A percentile compares a stretch with the other conserved stretches of the same genome.
Evolutionary conservation across 2,329 filamentous ascomycete genomes (phyloP).

Genomic region (Colletotrichum paranaense): DNA sequence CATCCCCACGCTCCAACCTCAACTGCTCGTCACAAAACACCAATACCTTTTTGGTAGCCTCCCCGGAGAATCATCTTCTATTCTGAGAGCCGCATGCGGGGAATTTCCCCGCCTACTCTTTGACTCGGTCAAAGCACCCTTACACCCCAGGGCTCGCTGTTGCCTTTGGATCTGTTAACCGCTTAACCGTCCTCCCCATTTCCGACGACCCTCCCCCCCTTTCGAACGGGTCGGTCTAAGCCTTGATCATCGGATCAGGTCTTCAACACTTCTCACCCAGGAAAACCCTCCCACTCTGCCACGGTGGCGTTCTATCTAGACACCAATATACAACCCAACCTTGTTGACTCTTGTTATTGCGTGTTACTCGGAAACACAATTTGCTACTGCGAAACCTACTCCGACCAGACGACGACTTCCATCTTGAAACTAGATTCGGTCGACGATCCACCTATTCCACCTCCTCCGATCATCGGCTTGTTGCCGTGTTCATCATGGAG

Average conservation of each 20-base stretch:
- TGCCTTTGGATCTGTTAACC: slow-evolving; percentile 10
- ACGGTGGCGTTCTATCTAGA: slow-evolving; percentile 37
- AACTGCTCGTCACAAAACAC: slow-evolving; percentile 15
- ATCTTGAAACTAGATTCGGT: slow-evolving; percentile 28
- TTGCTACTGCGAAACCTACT: slow-evolving; percentile 35
- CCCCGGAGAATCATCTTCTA: slow-evolving; percentile 26
- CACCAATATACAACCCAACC: slow-evolving; percentile 34
- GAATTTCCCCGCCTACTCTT: slow-evolving; percentile 38
- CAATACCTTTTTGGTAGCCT: slow-evolving; percentile 35
- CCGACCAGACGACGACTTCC: slow-evolving; percentile 4
- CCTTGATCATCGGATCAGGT: slow-evolving; percentile 23
- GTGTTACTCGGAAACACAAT: slow-evolving; percentile 33
- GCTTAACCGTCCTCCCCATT: neutral
- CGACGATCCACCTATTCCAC: slow-evolving; percentile 12
- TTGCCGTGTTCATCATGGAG: slow-evolving; percentile 31
- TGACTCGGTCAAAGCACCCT: slow-evolving; percentile 39
- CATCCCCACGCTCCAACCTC: slow-evolving; percentile 26
- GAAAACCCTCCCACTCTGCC: slow-evolving; percentile 10
- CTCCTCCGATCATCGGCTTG: slow-evolving; percentile 3
- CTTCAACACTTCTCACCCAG: neutral
- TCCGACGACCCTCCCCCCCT: neutral
- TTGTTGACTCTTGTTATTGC: slow-evolving; percentile 36
- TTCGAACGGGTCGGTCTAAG: neutral
- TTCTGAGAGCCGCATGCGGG: slow-evolving; percentile 38
- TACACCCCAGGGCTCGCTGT: slow-evolving; percentile 28